Percentiles rank a stretch among this genome's conserved stretches.
phyloP scores from a whole-genome alignment of 768 basidiomycete species.

The Candolleomyces eurysporus region DNA sequence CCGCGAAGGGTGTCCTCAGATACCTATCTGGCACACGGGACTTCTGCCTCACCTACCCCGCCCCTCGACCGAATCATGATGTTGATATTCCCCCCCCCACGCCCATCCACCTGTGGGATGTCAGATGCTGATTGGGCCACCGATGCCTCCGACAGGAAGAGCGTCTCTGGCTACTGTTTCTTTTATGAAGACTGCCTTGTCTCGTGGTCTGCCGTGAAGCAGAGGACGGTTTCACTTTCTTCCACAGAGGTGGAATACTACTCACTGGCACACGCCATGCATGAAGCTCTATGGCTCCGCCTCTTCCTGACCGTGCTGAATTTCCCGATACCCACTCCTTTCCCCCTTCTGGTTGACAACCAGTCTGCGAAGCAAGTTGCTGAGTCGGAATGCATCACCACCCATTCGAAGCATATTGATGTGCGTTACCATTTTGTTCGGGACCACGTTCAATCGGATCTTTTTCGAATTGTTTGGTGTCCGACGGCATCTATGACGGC shows the following conservation, averaged over 20 bases:
- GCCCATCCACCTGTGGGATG: slow-evolving; percentile 10
- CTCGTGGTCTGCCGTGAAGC: slow-evolving; percentile 26
- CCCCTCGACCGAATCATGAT: background rate
- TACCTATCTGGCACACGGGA: slow-evolving; percentile 32
- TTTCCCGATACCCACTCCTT: slow-evolving; percentile 8
- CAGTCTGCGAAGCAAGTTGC: background rate
- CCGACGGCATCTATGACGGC: slow-evolving; percentile 31
- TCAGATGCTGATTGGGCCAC: slow-evolving; percentile 34
- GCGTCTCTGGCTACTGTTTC: slow-evolving; percentile 35
- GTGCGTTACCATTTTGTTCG: slow-evolving; percentile 11
- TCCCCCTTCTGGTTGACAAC: slow-evolving; percentile 15
- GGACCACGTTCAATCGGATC: slow-evolving; percentile 6
- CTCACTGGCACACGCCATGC: too few species aligned
- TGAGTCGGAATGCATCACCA: slow-evolving; percentile 2
- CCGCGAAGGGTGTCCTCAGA: slow-evolving; percentile 27
- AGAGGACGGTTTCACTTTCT: slow-evolving; percentile 28
- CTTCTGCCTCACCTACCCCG: slow-evolving; percentile 16
- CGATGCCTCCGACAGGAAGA: too few species aligned
- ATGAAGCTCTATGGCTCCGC: too few species aligned
- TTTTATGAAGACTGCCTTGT: slow-evolving; percentile 26
- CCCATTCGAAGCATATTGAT: too few species aligned
- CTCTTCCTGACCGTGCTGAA: slow-evolving; percentile 11
- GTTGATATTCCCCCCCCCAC: background rate
- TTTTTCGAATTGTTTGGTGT: slow-evolving; percentile 21
- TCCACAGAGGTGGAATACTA: slow-evolving; percentile 37